phyloP scores from a whole-genome alignment of 2,329 filamentous ascomycete species.

The Fusarium devonianum region DNA sequence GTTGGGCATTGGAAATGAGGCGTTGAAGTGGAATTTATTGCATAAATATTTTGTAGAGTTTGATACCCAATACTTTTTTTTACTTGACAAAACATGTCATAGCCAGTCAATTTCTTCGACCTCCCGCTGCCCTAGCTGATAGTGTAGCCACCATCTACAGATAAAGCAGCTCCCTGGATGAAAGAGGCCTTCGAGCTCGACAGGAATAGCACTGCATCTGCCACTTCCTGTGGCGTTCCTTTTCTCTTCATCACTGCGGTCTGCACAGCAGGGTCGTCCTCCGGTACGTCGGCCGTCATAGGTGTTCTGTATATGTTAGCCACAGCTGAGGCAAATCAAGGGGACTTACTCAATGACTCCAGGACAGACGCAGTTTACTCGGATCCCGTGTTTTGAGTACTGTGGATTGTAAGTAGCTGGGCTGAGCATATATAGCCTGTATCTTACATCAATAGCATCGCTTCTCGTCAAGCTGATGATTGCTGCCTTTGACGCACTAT shows the following conservation, averaged over 20 bases:
- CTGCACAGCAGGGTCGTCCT: slow-evolving; percentile 45
- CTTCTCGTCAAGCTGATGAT: slow-evolving; percentile 53
- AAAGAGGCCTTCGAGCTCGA: slow-evolving; percentile 55
- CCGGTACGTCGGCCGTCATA: slow-evolving; percentile 51
- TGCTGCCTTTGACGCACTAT: slow-evolving; percentile 55
- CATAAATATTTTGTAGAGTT: slow-evolving; percentile 21
- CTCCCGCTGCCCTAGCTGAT: slow-evolving; percentile 36
- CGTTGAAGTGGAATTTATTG: background rate
- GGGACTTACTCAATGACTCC: slow-evolving; percentile 51
- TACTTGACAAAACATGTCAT: background rate
- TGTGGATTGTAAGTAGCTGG: slow-evolving; percentile 19
- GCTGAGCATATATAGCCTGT: background rate
- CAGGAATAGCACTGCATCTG: slow-evolving; percentile 55
- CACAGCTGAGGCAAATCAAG: background rate
- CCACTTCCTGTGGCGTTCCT: slow-evolving; percentile 55
- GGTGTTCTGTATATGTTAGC: slow-evolving; percentile 45
- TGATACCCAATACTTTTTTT: slow-evolving; percentile 37
- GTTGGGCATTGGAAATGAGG: background rate
- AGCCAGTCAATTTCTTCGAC: background rate
- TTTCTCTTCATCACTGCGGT: slow-evolving; percentile 49
- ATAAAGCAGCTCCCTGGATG: slow-evolving; percentile 52
- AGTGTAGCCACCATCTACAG: slow-evolving; percentile 55
- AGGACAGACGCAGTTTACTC: slow-evolving; percentile 56
- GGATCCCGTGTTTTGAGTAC: slow-evolving; percentile 54
- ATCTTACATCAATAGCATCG: slow-evolving; percentile 54